Evolutionary conservation across 1,284 basidiomycete species (phyloP), one percentile per base, ranked within the genome.

Genomic region (Pyrrhoderma noxium): DNA sequence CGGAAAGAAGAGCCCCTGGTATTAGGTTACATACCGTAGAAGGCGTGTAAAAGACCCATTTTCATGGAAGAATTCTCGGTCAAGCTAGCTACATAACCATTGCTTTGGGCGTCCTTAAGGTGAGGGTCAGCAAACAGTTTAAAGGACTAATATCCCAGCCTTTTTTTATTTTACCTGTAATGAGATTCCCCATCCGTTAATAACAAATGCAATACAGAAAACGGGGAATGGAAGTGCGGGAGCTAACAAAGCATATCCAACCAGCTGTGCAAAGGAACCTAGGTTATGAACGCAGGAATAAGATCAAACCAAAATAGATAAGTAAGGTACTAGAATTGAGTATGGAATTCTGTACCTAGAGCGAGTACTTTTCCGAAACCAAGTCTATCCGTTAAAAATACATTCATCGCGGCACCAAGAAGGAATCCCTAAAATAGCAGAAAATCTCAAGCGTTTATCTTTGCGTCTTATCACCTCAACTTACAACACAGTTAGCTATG

Each of bases 221-320:
- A 81, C 67, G 0, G 82, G 80, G 62, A 83, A 89, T 0, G 86
- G 85, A 2, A 76, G 73, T 1, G 75, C 81, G 19, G 81, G 72
- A 11, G 74, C 71, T 62, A 71, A 66, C 16, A 73, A 56, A 3
- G 59, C 51, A 58, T 73, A 74, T 11, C 64, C 69, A 9, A 69
- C 5, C 14, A 58, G 59, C 58, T 73, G 70, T 16, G 59, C 55
- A 3, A 58, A 18, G 2, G 62, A 57, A 22, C 61, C 61, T 62
- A 35, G 8, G 8, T 18, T 8, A 27, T 14, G 39, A 13, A 14
- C 8, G 3, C 22, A 19, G 11, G 22, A 22, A 3, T 13, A 40
- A 18, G 21, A 41, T 41, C 44, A n/a, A 11, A 19, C 48, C 35
- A 23, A 58, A 56, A 56, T 31, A 11, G 35, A 37, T 11, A 75